These are phyloP conservation scores for Ganoderma multipileum DNA, from an alignment of 1,284 basidiomycete genomes.

Conservation along the genomic window DNA sequence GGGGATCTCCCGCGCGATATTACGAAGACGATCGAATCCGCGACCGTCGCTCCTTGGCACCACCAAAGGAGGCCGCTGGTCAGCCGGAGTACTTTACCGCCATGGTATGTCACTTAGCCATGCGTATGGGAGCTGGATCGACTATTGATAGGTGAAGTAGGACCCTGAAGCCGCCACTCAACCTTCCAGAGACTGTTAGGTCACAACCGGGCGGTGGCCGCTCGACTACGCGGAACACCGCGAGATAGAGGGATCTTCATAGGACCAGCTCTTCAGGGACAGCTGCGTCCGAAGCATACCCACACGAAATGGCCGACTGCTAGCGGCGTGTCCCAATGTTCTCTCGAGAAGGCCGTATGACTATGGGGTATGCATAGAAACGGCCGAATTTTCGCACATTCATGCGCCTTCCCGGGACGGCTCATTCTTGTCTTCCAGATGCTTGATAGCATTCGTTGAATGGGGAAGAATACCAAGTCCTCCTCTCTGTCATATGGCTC, in stretches of 20 bases:
- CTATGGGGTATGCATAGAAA: constrained; percentile 24
- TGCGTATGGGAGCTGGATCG: constrained; percentile 17
- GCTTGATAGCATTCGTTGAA: constrained; percentile 25
- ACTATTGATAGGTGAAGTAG: constrained; percentile 18
- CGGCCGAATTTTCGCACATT: constrained; percentile 26
- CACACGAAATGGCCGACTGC: not conserved
- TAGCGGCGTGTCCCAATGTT: constrained; percentile 9
- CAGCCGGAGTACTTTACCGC: constrained; percentile 22
- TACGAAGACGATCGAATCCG: constrained; percentile 21
- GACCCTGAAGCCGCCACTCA: constrained; percentile 6
- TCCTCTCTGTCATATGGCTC: constrained; percentile 32
- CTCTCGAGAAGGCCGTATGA: constrained; percentile 19
- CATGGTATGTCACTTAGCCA: constrained; percentile 12
- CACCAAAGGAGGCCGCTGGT: constrained; percentile 8
- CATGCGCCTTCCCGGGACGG: constrained; percentile 16
- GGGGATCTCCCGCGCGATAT: constrained; percentile 13
- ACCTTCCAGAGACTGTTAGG: constrained; percentile 8
- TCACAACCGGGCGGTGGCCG: not conserved
- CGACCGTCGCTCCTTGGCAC: constrained; percentile 12
- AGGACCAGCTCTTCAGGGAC: not conserved
- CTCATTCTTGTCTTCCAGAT: constrained; percentile 24
- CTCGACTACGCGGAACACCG: not conserved
- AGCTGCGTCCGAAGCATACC: not conserved
- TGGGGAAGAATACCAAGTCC: constrained; percentile 21
- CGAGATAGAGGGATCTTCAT: not conserved